These are phyloP conservation scores for Pleurotus ostreatus DNA, from an alignment of 768 basidiomycete genomes.

Conservation along the genomic window DNA sequence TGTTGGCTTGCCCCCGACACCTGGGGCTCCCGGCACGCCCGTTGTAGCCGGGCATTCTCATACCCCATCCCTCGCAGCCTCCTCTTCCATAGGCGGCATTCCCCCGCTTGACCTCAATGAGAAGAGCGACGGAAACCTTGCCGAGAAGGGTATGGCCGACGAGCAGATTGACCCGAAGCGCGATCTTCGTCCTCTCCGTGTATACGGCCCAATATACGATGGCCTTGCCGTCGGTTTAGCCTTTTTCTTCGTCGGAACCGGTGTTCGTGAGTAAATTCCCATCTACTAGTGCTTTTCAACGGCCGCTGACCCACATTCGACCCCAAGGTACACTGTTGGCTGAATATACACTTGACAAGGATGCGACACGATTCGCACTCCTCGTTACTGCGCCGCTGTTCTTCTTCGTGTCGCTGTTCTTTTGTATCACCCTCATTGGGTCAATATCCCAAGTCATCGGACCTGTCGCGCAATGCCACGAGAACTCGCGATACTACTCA, in stretches of 20 bases:
- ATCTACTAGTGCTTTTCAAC: background rate
- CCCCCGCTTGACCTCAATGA: conserved; percentile 27
- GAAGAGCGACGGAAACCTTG: conserved; percentile 17
- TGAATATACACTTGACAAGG: conserved; percentile 66
- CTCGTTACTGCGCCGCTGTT: conserved; percentile 64
- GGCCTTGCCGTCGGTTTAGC: background rate
- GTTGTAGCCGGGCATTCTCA: conserved; percentile 11
- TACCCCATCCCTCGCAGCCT: conserved; percentile 17
- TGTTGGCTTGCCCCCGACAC: conserved; percentile 53
- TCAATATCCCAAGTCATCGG: conserved; percentile 68
- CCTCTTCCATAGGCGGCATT: background rate
- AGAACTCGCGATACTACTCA: conserved; percentile 82
- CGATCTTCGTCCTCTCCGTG: conserved; percentile 11
- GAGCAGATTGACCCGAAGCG: conserved; percentile 16
- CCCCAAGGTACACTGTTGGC: conserved; percentile 52
- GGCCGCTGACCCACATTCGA: conserved; percentile 53
- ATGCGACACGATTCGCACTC: conserved; percentile 60
- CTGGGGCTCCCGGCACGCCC: conserved; percentile 28
- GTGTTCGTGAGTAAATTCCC: conserved; percentile 14
- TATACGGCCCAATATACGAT: conserved; percentile 10
- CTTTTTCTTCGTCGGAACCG: background rate
- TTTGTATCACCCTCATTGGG: conserved; percentile 66
- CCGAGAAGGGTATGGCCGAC: conserved; percentile 17
- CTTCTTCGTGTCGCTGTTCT: conserved; percentile 80
- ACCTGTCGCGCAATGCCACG: conserved; percentile 81